Conservation (phyloP, 495 filamentous ascomycete species). For the Penicillium argentinense region DNA sequence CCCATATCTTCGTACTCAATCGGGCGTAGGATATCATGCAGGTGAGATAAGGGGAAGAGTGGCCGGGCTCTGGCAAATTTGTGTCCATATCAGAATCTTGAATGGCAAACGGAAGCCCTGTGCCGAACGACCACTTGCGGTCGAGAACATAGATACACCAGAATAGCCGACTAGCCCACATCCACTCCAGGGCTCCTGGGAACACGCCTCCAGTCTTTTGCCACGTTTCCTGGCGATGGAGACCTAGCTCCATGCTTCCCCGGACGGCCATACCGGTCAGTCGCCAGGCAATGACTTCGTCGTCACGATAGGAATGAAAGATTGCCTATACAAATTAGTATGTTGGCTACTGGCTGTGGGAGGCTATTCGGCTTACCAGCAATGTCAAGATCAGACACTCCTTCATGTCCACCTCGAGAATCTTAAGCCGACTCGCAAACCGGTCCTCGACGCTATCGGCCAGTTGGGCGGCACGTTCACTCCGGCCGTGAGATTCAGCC, state of each 20-base stretch:
- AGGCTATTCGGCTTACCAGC: conserved; percentile 45
- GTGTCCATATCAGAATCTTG: conserved; percentile 83
- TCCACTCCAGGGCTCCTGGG: conserved; percentile 59
- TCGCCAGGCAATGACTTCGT: conserved; percentile 78
- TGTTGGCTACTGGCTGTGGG: background rate
- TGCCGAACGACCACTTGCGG: conserved; percentile 77
- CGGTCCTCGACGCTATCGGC: conserved; percentile 69
- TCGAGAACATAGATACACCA: conserved; percentile 86
- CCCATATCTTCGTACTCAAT: conserved; percentile 79
- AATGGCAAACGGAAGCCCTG: conserved; percentile 73
- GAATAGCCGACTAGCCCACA: conserved; percentile 66
- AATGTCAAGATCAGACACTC: conserved; percentile 69
- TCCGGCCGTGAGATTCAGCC: conserved; percentile 72
- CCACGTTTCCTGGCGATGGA: conserved; percentile 74
- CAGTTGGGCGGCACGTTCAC: conserved; percentile 64
- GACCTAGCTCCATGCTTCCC: conserved; percentile 72
- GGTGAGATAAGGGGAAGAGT: conserved; percentile 38
- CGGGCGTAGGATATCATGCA: conserved; percentile 66
- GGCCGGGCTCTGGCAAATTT: conserved; percentile 62
- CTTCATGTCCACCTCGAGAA: conserved; percentile 62
- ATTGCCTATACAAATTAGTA: conserved; percentile 54
- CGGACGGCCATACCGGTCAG: conserved; percentile 70
- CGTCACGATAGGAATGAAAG: conserved; percentile 79
- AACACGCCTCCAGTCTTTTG: conserved; percentile 53
- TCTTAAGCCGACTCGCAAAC: conserved; percentile 65